Conservation (phyloP, 2,329 filamentous ascomycete genomes). For the Monosporascus sp. region DNA sequence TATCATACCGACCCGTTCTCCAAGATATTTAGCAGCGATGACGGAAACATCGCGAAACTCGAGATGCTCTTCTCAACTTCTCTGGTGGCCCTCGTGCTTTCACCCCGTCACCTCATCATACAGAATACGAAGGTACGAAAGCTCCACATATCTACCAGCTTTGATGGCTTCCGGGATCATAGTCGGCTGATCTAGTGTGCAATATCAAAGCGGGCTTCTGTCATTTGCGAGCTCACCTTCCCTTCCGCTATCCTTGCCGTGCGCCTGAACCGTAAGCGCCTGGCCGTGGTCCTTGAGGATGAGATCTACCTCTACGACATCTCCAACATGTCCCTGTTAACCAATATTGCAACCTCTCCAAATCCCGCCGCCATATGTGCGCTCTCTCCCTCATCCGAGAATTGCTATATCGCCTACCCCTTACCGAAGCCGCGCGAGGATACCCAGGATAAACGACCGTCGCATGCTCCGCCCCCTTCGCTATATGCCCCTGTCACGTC, state of each 20-base stretch:
- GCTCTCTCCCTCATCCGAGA: conserved; percentile 88
- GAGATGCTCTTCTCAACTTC: conserved; percentile 99
- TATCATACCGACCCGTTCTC: conserved; percentile 96
- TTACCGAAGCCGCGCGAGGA: conserved; percentile 69
- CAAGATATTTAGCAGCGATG: conserved; percentile 89
- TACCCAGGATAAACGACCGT: conserved; percentile 53
- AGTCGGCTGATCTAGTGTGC: background rate
- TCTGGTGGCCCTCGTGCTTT: conserved; percentile 86
- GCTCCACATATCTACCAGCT: background rate
- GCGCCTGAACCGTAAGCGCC: conserved; percentile 85
- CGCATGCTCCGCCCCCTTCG: conserved; percentile 78
- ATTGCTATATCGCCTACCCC: conserved; percentile 93
- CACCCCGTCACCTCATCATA: conserved; percentile 86
- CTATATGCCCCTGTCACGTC: conserved; percentile 78
- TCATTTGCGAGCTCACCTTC: conserved; percentile 98
- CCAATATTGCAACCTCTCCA: conserved; percentile 88
- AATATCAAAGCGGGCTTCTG: conserved; percentile 54
- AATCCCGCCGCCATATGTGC: conserved; percentile 90
- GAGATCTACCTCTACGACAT: conserved; percentile 99
- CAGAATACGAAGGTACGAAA: conserved; percentile 69
- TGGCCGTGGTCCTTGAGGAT: conserved; percentile 90
- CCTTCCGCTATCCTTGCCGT: conserved; percentile 94
- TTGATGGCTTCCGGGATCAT: no score
- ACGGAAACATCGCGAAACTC: conserved; percentile 91
- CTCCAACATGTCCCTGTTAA: conserved; percentile 92